Evolutionary conservation across 2,329 filamentous ascomycete species (phyloP), one percentile per base, ranked within the genome.

Genomic region (Dactylellina drechsleri): DNA sequence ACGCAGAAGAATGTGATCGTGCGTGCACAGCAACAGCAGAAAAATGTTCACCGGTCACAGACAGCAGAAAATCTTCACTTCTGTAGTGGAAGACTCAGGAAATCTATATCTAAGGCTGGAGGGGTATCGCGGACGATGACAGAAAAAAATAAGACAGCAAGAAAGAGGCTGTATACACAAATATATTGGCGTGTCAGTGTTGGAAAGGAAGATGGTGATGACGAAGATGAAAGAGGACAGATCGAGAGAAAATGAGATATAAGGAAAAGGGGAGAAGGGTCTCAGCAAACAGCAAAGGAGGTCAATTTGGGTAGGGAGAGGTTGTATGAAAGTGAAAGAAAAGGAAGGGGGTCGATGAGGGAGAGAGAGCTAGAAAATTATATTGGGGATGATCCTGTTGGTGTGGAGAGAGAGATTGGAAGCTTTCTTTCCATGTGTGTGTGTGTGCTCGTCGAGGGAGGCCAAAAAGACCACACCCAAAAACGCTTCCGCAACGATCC

Each of bases 331-430:
- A 56, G 70, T 62, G 57, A 61, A 36, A 59, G 58, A 52, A 52
- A 66, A 62, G 52, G 64, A 47, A 67, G 36, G 62, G 64, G 64
- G 50, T 67, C 58, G 64, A 57, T 43, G 64, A 68, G 64, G 66
- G 61, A 57, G 61, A 47, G 43, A 47, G 47, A 52, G 59, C 52
- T 54, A 73, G 62, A 74, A 75, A 75, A 75, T 75, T 75, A 75
- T 75, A 75, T 75, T 75, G 71, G 71, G 62, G 70, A 66, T 74
- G 62, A 75, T 75, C 71, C 71, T 75, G 71, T 74, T 75, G 71
- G 71, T 66, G 70, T 64, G 71, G 62, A 62, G 23, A 49, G 16
- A 20, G 47, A 20, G 47, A 47, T 15, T n/a, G 16, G 43, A 36
- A 36, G 31, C 31, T 36, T 10, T 36, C 31, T 7, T 36, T 36